A percentile compares a stretch with the other conserved stretches of the same genome.
These are phyloP conservation scores for Emmonsiellopsis sp. DNA, from an alignment of 2,329 filamentous ascomycete species.

Conservation along the genomic window DNA sequence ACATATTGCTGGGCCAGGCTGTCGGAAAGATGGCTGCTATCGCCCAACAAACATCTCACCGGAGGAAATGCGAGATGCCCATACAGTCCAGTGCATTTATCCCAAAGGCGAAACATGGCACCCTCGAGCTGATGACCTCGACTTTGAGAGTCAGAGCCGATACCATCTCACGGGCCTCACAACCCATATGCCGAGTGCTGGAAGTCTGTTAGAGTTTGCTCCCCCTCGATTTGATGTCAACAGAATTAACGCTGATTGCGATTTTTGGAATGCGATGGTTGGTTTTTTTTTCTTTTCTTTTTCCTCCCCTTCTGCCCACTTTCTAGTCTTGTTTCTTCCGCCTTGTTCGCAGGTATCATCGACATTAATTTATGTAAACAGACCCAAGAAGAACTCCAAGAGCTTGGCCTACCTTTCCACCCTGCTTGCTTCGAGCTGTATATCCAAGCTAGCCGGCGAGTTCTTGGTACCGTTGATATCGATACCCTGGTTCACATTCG, in stretches of 20 bases:
- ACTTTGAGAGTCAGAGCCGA: not conserved
- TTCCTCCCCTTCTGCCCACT: not conserved
- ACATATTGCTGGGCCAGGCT: conserved; percentile 4
- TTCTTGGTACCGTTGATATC: conserved; percentile 3
- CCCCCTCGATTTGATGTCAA: not conserved
- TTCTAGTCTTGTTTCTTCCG: not conserved
- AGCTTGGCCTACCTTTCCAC: conserved; percentile 7
- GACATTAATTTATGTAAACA: not conserved
- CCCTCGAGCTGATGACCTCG: conserved; percentile 1
- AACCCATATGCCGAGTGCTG: not conserved
- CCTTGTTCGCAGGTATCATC: not conserved
- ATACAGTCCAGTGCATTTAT: conserved; percentile 3
- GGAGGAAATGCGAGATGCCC: conserved; percentile 6
- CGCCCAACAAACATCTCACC: conserved; percentile 1
- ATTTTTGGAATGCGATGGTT: not conserved
- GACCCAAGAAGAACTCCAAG: not conserved
- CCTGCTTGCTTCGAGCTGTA: conserved; percentile 14
- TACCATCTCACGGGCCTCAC: not conserved
- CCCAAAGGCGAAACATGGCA: not conserved
- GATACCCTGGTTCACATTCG: not conserved
- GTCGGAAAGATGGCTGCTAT: conserved; percentile 1
- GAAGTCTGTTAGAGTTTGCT: not conserved
- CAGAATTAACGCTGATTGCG: not conserved
- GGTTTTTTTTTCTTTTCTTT: not conserved
- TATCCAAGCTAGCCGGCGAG: not conserved